phyloP scores from a whole-genome alignment of 2,329 filamentous ascomycete genomes.

The Penicillium expansum region DNA sequence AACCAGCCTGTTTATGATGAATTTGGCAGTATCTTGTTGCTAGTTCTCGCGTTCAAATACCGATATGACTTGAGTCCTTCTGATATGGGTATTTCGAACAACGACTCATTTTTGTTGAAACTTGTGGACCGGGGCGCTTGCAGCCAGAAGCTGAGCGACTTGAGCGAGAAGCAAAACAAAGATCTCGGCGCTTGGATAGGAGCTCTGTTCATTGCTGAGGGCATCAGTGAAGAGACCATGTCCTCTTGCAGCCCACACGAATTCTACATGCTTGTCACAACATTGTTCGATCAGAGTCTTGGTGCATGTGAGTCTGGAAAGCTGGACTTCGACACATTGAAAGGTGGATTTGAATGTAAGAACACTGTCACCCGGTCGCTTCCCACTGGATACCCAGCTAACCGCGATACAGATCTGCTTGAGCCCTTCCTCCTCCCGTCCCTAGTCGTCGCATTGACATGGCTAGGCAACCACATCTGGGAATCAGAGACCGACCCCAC shows the following conservation, averaged over 20 bases:
- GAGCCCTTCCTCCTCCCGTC: slow-evolving; percentile 64
- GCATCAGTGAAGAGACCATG: slow-evolving; percentile 63
- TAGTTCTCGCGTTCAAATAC: slow-evolving; percentile 57
- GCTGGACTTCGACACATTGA: slow-evolving; percentile 57
- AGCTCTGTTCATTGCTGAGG: slow-evolving; percentile 61
- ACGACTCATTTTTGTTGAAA: slow-evolving; percentile 56
- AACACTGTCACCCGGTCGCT: background rate
- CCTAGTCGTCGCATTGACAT: slow-evolving; percentile 57
- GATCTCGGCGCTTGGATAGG: slow-evolving; percentile 61
- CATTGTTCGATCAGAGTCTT: slow-evolving; percentile 60
- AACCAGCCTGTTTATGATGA: slow-evolving; percentile 66
- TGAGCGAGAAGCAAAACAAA: slow-evolving; percentile 56
- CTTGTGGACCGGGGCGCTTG: slow-evolving; percentile 49
- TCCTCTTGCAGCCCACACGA: slow-evolving; percentile 63
- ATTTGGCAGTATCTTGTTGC: slow-evolving; percentile 60
- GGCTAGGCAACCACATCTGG: slow-evolving; percentile 58
- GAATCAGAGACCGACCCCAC: slow-evolving; percentile 50
- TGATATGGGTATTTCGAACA: slow-evolving; percentile 52
- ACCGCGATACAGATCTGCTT: slow-evolving; percentile 51
- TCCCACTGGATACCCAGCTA: background rate
- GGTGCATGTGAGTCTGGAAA: slow-evolving; percentile 56
- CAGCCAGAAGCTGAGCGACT: slow-evolving; percentile 50
- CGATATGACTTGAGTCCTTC: slow-evolving; percentile 54
- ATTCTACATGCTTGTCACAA: slow-evolving; percentile 62
- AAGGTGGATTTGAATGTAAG: slow-evolving; percentile 62